These are phyloP conservation scores for Chlamydomonas schloesseri DNA, from an alignment of 139 green algal genomes.

Conservation along the genomic window DNA sequence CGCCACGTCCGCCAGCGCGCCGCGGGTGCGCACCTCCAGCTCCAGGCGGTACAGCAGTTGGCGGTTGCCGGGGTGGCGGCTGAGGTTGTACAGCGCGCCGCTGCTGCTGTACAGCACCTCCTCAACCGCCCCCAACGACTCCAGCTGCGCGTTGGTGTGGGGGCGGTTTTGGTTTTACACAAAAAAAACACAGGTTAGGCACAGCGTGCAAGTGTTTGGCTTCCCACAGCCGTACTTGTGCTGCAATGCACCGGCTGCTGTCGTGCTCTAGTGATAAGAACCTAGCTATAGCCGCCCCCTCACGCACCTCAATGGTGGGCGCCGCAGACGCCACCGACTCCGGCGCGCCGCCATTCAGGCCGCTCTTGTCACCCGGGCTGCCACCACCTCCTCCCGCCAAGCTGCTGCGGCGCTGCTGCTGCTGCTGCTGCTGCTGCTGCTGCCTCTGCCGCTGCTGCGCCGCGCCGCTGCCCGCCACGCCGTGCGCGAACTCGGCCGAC, in stretches of 20 bases:
- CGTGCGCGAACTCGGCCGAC: background rate
- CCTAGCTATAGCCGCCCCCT: no score
- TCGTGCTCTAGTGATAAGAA: no score
- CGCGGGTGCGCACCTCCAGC: constrained; percentile 8
- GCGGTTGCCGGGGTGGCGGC: constrained; percentile 49
- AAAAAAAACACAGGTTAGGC: background rate
- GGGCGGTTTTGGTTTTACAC: no score
- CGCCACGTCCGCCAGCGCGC: constrained; percentile 22
- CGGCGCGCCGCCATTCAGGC: background rate
- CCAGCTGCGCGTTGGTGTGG: background rate
- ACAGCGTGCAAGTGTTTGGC: no score
- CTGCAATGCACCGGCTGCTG: no score
- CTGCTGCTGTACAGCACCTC: constrained; percentile 49
- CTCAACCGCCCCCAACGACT: background rate
- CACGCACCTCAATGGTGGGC: constrained; percentile 22
- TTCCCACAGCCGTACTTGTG: no score
- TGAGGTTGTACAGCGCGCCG: constrained; percentile 52
- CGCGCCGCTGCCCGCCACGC: background rate
- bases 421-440: background rate
- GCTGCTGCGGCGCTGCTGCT: background rate
- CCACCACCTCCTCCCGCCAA: no score
- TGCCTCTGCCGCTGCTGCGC: background rate
- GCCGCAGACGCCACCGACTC: background rate
- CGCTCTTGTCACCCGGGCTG: no score
- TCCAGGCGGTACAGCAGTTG: constrained; percentile 24